Base-by-base conservation (phyloP, 345 rosid species). In the Eutrema heterophyllum region DNA sequence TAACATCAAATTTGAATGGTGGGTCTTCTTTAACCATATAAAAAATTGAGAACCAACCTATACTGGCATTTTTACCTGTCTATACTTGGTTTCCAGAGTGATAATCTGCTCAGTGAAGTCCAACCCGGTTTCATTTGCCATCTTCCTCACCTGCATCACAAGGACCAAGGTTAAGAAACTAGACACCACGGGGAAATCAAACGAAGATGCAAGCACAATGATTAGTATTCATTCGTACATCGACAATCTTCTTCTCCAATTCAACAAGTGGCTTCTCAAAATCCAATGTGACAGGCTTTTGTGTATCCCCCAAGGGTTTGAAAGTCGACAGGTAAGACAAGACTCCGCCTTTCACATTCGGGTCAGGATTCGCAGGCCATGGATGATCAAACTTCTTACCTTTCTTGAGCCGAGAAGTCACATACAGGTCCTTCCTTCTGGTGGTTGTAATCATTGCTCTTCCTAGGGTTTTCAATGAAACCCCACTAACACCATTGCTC, bases 361-460 rank as follows among this genome's bases (percentile, higher is more conserved):
- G 96, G 83, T 95, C 99, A 29, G 97, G 90, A 85, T 92, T 84
- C 0, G 82, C 85, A 0, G 99, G 97, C 99, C 99, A 95, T 0
- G 99, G 97, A 72, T 88, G 85, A 41, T 91, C 97, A 12, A 88
- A 86, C 85, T 92, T 95, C 92, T 87, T 92, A 61, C 79, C 85
- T 83, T 88, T 95, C 85, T 90, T 86, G 56, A 85, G 73, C 84
- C 85, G 84, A 9, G 93, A 86, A 33, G 77, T 60, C 12, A 90
- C 84, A 5, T 75, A 29, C 0, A 78, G 73, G 50, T 67, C 82
- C 70, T 70, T 83, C 46, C 74, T 82, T 21, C 65, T 49, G 14
- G 41, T 76, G 5, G 51, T 73, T 21, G 73, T 52, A 29, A 86
- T 79, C 45, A 74, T 73, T 14, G 85, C 69, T 62, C 86, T 80